A percentile compares a stretch with the other conserved stretches of the same genome.
Evolutionary conservation across 192 early-diverging fungal species (phyloP).

Genomic region (Coemansia sp.): DNA sequence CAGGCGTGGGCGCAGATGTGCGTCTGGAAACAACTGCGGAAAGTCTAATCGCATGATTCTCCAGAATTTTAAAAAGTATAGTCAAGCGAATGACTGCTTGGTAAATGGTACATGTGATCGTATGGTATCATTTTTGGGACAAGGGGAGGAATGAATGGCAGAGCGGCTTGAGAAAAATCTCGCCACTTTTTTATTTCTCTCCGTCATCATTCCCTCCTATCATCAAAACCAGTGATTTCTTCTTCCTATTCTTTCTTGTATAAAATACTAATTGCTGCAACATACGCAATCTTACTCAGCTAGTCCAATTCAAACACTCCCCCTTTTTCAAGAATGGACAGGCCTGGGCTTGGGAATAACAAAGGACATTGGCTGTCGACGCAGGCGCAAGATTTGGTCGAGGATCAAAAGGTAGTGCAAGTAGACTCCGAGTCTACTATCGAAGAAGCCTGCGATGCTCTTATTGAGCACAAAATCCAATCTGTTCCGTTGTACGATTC

Average conservation of each 20-base stretch:
- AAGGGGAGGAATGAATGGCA: too few species aligned
- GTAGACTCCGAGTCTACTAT: constrained; percentile 63
- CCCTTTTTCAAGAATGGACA: not conserved
- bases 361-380: constrained; percentile 64
- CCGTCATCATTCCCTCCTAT: not conserved
- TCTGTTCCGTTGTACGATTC: constrained; percentile 78
- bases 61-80: too few species aligned
- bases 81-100: too few species aligned
- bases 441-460: constrained; percentile 68
- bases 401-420: constrained; percentile 63
- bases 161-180: too few species aligned
- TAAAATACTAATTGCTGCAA: constrained; percentile 4
- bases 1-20: constrained; percentile 39
- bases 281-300: not conserved
- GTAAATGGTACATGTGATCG: too few species aligned
- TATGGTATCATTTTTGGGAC: too few species aligned
- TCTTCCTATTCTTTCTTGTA: not conserved
- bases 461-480: constrained; percentile 73
- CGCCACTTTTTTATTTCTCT: too few species aligned
- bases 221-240: not conserved
- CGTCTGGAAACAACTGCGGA: constrained; percentile 7
- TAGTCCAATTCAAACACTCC: not conserved
- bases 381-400: constrained; percentile 59
- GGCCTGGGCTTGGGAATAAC: constrained; percentile 31
- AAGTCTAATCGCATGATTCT: too few species aligned